A percentile compares a stretch with the other conserved stretches of the same genome.
phyloP scores from a whole-genome alignment of 768 basidiomycete species.

The Gyrodon lividus region DNA sequence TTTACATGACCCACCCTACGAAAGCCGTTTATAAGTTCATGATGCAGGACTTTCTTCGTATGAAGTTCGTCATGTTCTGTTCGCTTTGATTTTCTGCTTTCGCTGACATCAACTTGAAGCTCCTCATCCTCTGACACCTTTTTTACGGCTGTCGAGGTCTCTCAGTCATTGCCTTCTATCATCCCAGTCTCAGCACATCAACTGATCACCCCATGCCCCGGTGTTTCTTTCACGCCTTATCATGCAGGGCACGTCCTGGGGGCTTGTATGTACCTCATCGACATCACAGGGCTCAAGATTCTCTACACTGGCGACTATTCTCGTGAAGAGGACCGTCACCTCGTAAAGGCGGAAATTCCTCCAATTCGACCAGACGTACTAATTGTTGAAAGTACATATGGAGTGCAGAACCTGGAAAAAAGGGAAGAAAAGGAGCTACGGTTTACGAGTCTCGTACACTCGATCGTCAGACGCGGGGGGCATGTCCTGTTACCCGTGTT shows the following conservation, averaged over 20 bases:
- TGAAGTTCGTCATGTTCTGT: slow-evolving; percentile 55
- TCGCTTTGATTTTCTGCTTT: neutral
- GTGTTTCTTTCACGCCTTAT: slow-evolving; percentile 91
- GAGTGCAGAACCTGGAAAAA: slow-evolving; percentile 85
- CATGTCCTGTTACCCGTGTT: slow-evolving; percentile 94
- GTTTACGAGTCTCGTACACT: slow-evolving; percentile 89
- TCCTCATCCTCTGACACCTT: slow-evolving; percentile 72
- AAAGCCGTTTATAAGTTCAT: slow-evolving; percentile 97
- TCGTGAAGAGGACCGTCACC: slow-evolving; percentile 92
- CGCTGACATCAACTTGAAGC: slow-evolving; percentile 15
- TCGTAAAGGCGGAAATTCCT: slow-evolving; percentile 93
- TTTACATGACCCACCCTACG: slow-evolving; percentile 99
- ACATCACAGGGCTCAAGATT: slow-evolving; percentile 90
- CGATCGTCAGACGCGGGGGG: slow-evolving; percentile 86
- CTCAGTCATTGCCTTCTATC: slow-evolving; percentile 76
- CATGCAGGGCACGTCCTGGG: slow-evolving; percentile 97
- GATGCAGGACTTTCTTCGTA: slow-evolving; percentile 96
- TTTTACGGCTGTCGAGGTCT: slow-evolving; percentile 73
- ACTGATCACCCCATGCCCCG: slow-evolving; percentile 85
- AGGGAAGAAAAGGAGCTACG: slow-evolving; percentile 87
- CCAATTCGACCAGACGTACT: slow-evolving; percentile 89
- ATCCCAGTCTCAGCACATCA: slow-evolving; percentile 89
- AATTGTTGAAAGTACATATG: slow-evolving; percentile 95
- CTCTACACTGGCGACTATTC: slow-evolving; percentile 98
- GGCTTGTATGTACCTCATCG: slow-evolving; percentile 96